phyloP scores from a whole-genome alignment of 148 eudicot genomes.

The Rhododendron mucronatum region DNA sequence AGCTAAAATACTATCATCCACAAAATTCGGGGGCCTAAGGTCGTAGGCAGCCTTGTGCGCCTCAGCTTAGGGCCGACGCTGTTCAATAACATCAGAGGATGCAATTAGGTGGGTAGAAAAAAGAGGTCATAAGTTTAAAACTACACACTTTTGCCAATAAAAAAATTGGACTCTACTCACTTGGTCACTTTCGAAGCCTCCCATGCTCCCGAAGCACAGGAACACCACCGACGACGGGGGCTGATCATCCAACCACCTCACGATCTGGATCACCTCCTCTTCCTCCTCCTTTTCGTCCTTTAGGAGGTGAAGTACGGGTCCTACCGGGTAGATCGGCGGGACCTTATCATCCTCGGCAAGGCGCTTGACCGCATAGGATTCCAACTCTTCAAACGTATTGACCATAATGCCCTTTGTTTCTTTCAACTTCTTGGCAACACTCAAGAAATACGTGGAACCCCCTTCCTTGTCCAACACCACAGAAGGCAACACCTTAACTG shows the following conservation, averaged over 20 bases:
- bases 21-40: too few species aligned
- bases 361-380: not conserved
- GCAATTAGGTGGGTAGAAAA: too few species aligned
- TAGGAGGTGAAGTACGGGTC: not conserved
- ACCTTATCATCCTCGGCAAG: not conserved
- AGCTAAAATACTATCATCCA: too few species aligned
- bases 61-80: too few species aligned
- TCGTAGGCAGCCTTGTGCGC: too few species aligned
- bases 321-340: constrained; percentile 28
- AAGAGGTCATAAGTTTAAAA: too few species aligned
- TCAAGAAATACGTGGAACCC: not conserved
- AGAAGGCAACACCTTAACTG: constrained; percentile 10
- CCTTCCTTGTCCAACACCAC: not conserved
- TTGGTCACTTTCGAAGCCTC: constrained; percentile 27
- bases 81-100: too few species aligned
- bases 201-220: constrained; percentile 43
- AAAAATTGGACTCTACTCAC: not conserved
- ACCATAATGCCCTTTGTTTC: constrained; percentile 24
- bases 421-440: not conserved
- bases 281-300: not conserved
- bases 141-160: too few species aligned
- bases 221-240: constrained; percentile 32
- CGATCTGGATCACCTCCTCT: not conserved
- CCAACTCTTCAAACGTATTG: constrained; percentile 28
- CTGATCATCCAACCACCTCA: constrained; percentile 34